These are phyloP conservation scores for Botrytis pseudocinerea DNA, from an alignment of 2,329 filamentous ascomycete species.

Conservation along the genomic window DNA sequence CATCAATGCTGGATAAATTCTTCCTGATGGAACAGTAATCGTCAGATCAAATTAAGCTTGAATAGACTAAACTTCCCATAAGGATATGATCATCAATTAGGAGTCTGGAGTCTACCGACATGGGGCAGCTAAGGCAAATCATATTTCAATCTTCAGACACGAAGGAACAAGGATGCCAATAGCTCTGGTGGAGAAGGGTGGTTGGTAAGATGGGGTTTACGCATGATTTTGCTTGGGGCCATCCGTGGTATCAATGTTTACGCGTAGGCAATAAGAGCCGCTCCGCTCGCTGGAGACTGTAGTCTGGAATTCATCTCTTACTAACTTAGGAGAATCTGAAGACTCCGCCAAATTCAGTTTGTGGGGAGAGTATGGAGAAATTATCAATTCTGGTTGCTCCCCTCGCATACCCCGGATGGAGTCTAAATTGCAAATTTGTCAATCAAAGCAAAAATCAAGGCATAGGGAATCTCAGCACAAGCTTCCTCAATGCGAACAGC, in stretches of 20 bases:
- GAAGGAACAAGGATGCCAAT: neutral
- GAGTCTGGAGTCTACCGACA: neutral
- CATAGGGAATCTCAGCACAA: neutral
- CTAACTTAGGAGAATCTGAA: neutral
- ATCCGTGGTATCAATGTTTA: neutral
- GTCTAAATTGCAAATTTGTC: conserved; percentile 1
- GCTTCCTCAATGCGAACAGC: neutral
- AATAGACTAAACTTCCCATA: neutral
- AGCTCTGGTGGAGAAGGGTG: conserved; percentile 6
- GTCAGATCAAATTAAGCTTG: neutral
- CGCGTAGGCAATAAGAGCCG: neutral
- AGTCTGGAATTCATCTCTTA: neutral
- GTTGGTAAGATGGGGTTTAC: conserved; percentile 15
- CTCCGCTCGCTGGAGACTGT: neutral
- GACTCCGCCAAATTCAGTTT: neutral
- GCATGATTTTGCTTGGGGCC: neutral
- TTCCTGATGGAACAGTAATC: neutral
- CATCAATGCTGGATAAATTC: neutral
- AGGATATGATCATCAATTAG: neutral
- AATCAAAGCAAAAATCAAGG: neutral
- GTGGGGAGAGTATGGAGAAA: conserved; percentile 13
- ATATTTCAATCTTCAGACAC: neutral
- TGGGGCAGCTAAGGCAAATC: conserved; percentile 9
- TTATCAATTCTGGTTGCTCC: neutral
- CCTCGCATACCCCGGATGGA: neutral